These are phyloP conservation scores for Daldinia vernicosa DNA, from an alignment of 495 filamentous ascomycete species.

Conservation along the genomic window DNA sequence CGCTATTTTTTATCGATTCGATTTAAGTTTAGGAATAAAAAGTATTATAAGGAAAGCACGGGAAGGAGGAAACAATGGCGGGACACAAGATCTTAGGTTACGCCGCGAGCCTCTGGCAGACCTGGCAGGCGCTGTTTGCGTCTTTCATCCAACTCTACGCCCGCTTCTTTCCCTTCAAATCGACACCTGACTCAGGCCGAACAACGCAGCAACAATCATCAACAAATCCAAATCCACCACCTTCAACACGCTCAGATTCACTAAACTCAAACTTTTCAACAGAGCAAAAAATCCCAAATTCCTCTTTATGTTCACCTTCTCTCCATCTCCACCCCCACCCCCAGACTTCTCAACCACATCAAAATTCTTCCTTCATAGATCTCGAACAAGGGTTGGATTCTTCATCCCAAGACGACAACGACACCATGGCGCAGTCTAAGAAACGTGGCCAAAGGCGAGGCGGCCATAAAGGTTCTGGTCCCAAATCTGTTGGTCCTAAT, in stretches of 20 bases:
- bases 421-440: slow-evolving; percentile 31
- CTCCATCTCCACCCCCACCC: neutral
- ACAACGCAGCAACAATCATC: slow-evolving; percentile 13
- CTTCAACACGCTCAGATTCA: slow-evolving; percentile 1
- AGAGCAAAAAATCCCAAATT: neutral
- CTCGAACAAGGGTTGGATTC: slow-evolving; percentile 28
- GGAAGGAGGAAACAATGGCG: slow-evolving; percentile 43
- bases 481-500: slow-evolving; percentile 2
- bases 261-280: neutral
- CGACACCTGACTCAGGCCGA: slow-evolving; percentile 20
- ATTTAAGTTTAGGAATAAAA: slow-evolving; percentile 11
- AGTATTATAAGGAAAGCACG: slow-evolving; percentile 17
- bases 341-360: neutral
- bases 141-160: slow-evolving; percentile 45
- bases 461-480: slow-evolving; percentile 21
- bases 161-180: slow-evolving; percentile 40
- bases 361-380: slow-evolving; percentile 25
- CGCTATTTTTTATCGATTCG: neutral
- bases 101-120: slow-evolving; percentile 45
- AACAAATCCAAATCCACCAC: neutral
- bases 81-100: slow-evolving; percentile 50
- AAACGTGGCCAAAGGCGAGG: slow-evolving; percentile 41
- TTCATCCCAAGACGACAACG: slow-evolving; percentile 18
- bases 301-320: slow-evolving; percentile 2
- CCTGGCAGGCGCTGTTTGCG: slow-evolving; percentile 48